Percentiles rank a stretch among this genome's conserved stretches.
These are phyloP conservation scores for Cyclostephanos tholiformis DNA, from an alignment of 108 stramenopile species.

Conservation along the genomic window DNA sequence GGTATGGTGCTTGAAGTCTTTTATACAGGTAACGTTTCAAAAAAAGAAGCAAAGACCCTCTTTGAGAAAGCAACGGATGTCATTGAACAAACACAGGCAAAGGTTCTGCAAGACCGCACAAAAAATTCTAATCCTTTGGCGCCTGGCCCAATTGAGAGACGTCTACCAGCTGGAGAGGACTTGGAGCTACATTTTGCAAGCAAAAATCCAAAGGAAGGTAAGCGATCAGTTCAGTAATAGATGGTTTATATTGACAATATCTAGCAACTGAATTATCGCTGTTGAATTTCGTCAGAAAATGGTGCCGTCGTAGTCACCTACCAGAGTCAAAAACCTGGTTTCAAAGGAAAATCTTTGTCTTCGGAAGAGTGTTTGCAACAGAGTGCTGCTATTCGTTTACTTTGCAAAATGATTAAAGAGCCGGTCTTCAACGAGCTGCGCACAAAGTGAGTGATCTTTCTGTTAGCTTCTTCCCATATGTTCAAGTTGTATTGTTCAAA, in stretches of 20 bases:
- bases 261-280: not conserved
- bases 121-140: conserved; percentile 12
- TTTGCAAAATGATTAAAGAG: conserved; percentile 82
- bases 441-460: conserved; percentile 81
- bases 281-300: conserved; percentile 41
- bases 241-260: not conserved
- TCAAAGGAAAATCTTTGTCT: conserved; percentile 68
- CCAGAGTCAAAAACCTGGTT: conserved; percentile 74
- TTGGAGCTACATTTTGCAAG: conserved; percentile 77
- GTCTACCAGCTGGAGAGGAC: conserved; percentile 61
- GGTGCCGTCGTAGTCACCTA: conserved; percentile 77
- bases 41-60: conserved; percentile 57
- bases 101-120: not conserved
- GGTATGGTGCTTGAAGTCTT: conserved; percentile 63
- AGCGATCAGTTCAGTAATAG: not conserved
- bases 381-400: conserved; percentile 72
- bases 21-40: conserved; percentile 76
- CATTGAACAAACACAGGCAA: conserved; percentile 19
- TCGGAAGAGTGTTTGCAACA: conserved; percentile 57
- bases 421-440: conserved; percentile 82
- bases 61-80: conserved; percentile 46
- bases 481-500: not conserved
- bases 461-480: not conserved
- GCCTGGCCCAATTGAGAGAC: conserved; percentile 57
- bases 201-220: conserved; percentile 71